Percentiles rank a stretch among this genome's conserved stretches.
phyloP scores from a whole-genome alignment of 1,284 basidiomycete species.

The Tilletia walkeri region DNA sequence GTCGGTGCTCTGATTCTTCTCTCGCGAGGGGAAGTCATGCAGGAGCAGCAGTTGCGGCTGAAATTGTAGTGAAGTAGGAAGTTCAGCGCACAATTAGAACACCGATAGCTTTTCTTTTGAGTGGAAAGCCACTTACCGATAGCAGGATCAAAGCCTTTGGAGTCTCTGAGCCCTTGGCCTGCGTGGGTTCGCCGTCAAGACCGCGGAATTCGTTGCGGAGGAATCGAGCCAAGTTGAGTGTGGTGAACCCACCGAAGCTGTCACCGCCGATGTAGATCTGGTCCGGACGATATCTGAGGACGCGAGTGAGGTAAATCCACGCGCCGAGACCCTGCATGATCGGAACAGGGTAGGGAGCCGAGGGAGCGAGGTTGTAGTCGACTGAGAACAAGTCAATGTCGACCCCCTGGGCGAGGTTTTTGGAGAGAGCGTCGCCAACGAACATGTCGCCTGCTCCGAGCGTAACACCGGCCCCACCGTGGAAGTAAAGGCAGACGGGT shows the following conservation, averaged over 20 bases:
- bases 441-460: constrained; percentile 50
- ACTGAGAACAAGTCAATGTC: constrained; percentile 51
- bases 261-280: constrained; percentile 53
- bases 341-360: constrained; percentile 41
- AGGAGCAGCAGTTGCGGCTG: constrained; percentile 5
- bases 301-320: constrained; percentile 43
- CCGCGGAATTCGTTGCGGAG: constrained; percentile 37
- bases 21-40: constrained; percentile 31
- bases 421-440: constrained; percentile 46
- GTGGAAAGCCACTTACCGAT: constrained; percentile 23
- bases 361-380: constrained; percentile 52
- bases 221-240: constrained; percentile 46
- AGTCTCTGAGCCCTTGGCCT: constrained; percentile 16
- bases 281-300: constrained; percentile 41
- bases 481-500: constrained; percentile 50
- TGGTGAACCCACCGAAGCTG: constrained; percentile 43
- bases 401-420: constrained; percentile 33
- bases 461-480: constrained; percentile 52
- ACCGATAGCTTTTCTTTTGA: not conserved
- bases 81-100: not conserved
- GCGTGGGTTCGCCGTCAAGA: constrained; percentile 27
- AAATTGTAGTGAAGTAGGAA: not conserved
- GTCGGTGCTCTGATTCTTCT: constrained; percentile 37
- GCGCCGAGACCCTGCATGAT: constrained; percentile 45
- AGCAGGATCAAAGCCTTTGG: constrained; percentile 37